phyloP scores from a whole-genome alignment of 345 rosid species.

The Linum usitatissimum region DNA sequence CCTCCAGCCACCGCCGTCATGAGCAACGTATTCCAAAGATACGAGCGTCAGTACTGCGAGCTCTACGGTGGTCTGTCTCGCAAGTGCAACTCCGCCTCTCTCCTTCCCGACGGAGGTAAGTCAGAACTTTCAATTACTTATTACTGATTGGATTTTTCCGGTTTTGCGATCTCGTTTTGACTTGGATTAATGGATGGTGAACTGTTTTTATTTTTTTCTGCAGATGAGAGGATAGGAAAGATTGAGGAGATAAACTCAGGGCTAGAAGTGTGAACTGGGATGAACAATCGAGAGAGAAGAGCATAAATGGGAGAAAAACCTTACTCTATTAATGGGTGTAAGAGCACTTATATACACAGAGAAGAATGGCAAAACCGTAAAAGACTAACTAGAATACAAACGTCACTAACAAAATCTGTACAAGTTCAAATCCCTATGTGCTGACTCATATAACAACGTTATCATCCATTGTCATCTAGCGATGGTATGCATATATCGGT shows the following conservation, averaged over 20 bases:
- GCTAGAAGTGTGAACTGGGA: conserved; percentile 31
- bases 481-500: too few relatives aligned
- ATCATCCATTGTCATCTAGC: too few relatives aligned
- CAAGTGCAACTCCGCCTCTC: conserved; percentile 54
- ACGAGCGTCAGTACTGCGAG: conserved; percentile 90
- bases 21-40: conserved; percentile 86
- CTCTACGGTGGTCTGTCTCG: conserved; percentile 74
- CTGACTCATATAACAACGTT: too few relatives aligned
- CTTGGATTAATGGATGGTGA: background rate
- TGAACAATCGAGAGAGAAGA: too few relatives aligned
- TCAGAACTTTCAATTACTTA: background rate
- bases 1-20: conserved; percentile 14
- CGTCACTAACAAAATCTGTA: too few relatives aligned
- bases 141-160: background rate
- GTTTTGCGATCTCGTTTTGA: background rate
- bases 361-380: too few relatives aligned
- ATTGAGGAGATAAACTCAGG: conserved; percentile 54
- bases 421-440: too few relatives aligned
- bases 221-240: conserved; percentile 55
- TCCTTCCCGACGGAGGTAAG: conserved; percentile 45
- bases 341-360: too few relatives aligned
- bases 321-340: too few relatives aligned
- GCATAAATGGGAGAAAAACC: too few relatives aligned
- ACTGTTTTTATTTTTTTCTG: conserved; percentile 1
- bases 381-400: too few relatives aligned